Conservation (phyloP, 768 basidiomycete species). For the Russula vinacea region DNA sequence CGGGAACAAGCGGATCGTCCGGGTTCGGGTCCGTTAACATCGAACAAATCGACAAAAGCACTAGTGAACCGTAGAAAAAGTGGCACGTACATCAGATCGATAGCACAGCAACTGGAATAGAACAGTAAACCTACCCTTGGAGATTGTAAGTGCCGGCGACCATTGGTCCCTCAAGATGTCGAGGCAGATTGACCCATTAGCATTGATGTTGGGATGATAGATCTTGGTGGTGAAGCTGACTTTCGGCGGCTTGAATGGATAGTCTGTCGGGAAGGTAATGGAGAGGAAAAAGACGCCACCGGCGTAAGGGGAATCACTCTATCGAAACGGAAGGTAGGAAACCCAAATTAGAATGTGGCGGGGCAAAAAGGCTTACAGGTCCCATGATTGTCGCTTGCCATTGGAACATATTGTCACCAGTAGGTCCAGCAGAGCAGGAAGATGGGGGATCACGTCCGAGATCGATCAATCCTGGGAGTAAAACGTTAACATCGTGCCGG, state of each 20-base stretch:
- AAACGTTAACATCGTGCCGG: background rate
- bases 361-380: constrained; percentile 62
- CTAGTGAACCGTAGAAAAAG: constrained; percentile 41
- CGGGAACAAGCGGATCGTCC: constrained; percentile 97
- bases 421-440: constrained; percentile 98
- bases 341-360: constrained; percentile 17
- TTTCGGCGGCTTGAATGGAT: constrained; percentile 99
- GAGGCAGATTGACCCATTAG: constrained; percentile 97
- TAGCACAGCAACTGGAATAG: background rate
- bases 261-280: constrained; percentile 93
- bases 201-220: constrained; percentile 99
- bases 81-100: constrained; percentile 6
- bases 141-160: constrained; percentile 98
- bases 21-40: constrained; percentile 99
- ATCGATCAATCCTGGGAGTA: constrained; percentile 86
- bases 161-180: constrained; percentile 99
- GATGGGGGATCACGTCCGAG: constrained; percentile 99
- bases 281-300: constrained; percentile 99
- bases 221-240: constrained; percentile 99
- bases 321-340: constrained; percentile 31
- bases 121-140: constrained; percentile 68
- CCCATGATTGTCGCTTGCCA: constrained; percentile 99
- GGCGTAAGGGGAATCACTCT: constrained; percentile 97
- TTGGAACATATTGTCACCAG: constrained; percentile 97
- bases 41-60: constrained; percentile 96